Evolutionary conservation across 75 land plant species (phyloP).

Genomic region (Pinus tabuliformis): DNA sequence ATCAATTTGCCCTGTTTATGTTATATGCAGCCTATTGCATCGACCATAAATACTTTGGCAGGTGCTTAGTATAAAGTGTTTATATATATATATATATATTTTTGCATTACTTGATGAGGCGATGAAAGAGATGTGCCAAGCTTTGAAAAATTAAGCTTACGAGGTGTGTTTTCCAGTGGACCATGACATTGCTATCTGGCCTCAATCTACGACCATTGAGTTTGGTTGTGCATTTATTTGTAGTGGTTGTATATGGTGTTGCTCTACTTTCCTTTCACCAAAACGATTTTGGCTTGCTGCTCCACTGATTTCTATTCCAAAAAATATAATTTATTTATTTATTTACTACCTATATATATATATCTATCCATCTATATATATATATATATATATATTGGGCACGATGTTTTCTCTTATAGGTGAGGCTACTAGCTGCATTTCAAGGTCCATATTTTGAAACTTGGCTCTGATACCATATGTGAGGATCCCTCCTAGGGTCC

Average conservation of each 20-base stretch:
- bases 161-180: constrained; percentile 77
- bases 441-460: too few relatives aligned
- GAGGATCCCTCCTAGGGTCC: rapidly evolving
- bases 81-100: too few relatives aligned
- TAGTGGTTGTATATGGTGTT: constrained; percentile 92
- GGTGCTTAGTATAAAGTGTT: constrained; percentile 89
- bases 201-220: constrained; percentile 89
- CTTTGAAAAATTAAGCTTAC: constrained; percentile 87
- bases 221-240: constrained; percentile 88
- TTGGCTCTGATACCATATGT: too few relatives aligned
- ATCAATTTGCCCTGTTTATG: neutral
- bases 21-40: constrained; percentile 81
- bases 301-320: constrained; percentile 38
- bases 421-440: too few relatives aligned
- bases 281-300: constrained; percentile 47
- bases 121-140: constrained; percentile 89
- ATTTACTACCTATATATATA: too few relatives aligned
- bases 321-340: too few relatives aligned
- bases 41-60: constrained; percentile 94
- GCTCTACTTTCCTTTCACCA: constrained; percentile 91
- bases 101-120: constrained; percentile 83
- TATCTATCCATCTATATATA: too few relatives aligned
- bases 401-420: too few relatives aligned
- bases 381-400: too few relatives aligned
- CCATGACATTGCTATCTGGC: constrained; percentile 89